A percentile compares a stretch with the other conserved stretches of the same genome.
phyloP scores from a whole-genome alignment of 805 yeast genomes.

The Schizosaccharomyces japonicus region DNA sequence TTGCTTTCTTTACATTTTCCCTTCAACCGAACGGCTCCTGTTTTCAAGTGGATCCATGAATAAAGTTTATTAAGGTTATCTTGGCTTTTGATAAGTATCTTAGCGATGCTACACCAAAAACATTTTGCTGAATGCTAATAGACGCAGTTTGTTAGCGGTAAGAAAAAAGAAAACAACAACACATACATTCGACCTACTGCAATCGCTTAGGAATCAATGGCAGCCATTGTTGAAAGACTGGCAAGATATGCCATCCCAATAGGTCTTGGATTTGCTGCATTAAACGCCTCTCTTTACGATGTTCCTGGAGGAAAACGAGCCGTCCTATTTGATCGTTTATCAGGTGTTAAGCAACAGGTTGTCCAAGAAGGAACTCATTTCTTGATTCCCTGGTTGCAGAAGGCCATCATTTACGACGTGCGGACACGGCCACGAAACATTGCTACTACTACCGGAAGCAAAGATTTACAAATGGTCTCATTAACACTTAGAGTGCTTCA shows the following conservation, averaged over 20 bases:
- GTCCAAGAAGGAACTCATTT: conserved; percentile 95
- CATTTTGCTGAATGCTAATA: too few relatives aligned
- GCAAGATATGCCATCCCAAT: conserved; percentile 14
- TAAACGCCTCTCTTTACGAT: conserved; percentile 71
- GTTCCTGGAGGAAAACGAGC: conserved; percentile 93
- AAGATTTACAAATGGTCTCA: conserved; percentile 87
- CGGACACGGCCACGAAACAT: conserved; percentile 85
- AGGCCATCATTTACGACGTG: conserved; percentile 72
- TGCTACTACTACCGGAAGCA: conserved; percentile 85
- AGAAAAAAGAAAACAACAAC: too few relatives aligned
- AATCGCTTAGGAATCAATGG: neutral
- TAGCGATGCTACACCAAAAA: too few relatives aligned
- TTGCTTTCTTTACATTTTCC: too few relatives aligned
- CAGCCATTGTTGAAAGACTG: neutral
- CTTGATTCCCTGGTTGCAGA: conserved; percentile 85
- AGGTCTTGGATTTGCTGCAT: conserved; percentile 31
- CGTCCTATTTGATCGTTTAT: conserved; percentile 73
- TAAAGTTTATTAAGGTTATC: too few relatives aligned
- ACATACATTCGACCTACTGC: too few relatives aligned
- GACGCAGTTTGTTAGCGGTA: too few relatives aligned
- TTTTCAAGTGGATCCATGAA: too few relatives aligned
- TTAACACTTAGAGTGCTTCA: conserved; percentile 79
- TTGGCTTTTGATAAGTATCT: too few relatives aligned
- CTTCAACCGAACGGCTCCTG: too few relatives aligned
- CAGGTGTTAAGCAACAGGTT: conserved; percentile 71